phyloP scores from a whole-genome alignment of 345 rosid species.

The Bruguiera sexangula region DNA sequence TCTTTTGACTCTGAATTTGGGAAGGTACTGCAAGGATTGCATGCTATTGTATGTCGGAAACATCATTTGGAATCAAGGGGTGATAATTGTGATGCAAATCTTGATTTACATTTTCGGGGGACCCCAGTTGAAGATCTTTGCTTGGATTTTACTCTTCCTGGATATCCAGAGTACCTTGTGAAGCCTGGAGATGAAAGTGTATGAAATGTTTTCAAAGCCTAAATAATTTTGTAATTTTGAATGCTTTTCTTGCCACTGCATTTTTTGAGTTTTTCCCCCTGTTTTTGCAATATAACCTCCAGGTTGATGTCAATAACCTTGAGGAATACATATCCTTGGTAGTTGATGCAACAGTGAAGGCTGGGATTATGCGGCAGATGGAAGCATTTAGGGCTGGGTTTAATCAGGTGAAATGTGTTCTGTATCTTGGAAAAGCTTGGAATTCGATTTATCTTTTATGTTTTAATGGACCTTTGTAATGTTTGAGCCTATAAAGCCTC shows the following conservation, averaged over 20 bases:
- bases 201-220: constrained; percentile 12
- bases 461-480: neutral
- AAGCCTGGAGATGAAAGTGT: constrained; percentile 83
- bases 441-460: neutral
- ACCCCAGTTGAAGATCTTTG: constrained; percentile 70
- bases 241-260: neutral
- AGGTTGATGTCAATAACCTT: constrained; percentile 78
- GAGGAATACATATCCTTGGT: constrained; percentile 83
- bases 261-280: neutral
- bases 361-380: constrained; percentile 71
- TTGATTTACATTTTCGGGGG: constrained; percentile 60
- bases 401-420: constrained; percentile 59
- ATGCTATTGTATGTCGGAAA: constrained; percentile 70
- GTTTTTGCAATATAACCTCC: constrained; percentile 16
- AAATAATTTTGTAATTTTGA: neutral
- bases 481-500: neutral
- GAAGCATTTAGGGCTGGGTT: constrained; percentile 96
- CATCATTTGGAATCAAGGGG: constrained; percentile 52
- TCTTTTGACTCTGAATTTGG: constrained; percentile 83
- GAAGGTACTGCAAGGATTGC: constrained; percentile 78
- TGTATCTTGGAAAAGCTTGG: neutral
- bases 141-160: constrained; percentile 91
- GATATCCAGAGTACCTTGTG: constrained; percentile 81
- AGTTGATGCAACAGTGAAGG: constrained; percentile 86
- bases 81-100: constrained; percentile 31